Base-by-base conservation (phyloP, 2,329 filamentous ascomycete genomes). In the Monosporascus ibericus region DNA sequence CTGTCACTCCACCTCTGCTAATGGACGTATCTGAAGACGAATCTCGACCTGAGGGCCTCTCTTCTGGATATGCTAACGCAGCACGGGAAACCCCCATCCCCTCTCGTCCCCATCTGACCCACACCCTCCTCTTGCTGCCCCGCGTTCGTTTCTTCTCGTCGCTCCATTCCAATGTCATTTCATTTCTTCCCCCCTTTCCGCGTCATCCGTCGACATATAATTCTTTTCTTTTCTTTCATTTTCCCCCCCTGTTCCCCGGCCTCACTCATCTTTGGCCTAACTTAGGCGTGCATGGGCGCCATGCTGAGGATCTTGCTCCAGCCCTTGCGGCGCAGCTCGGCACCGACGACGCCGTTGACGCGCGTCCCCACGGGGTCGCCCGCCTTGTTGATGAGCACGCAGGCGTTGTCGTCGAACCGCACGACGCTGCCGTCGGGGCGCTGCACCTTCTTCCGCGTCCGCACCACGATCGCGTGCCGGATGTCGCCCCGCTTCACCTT, bases 221-320 rank as follows among this genome's bases (percentile, higher is more conserved):
- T n/a, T n/a, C n/a, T n/a, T 3, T 8, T 27, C 3, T 44, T 27
- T 25, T 15, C 6, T 27, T 17, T n/a, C n/a, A n/a, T 20, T 11
- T 11, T 20, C 5, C 22, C 4, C 22, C 2, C 25, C n/a, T 3
- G 25, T 30, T 24, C 15, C 15, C 34, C n/a, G n/a, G 9, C 14
- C 30, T 2, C 9, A 34, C 30, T 34, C 30, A 34, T 34, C 30
- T 34, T 34, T 5, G 30, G 30, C 30, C 14, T 5, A 14, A 30
- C 51, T 62, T 73, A 82, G 38, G 75, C 80, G 63, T 83, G 78
- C 73, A 80, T 79, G 22, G 94, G 92, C 51, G 94, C 94, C 80
- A 99, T 82, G 62, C 90, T 95, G 68, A 99, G 73, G 65, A 99
- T 97, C 82, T 97, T 99, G 65, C 91, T 95, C 94, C 94, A 99